Evolutionary conservation across 805 yeast genomes (phyloP).

Genomic region (Candida arabinofermentans): DNA sequence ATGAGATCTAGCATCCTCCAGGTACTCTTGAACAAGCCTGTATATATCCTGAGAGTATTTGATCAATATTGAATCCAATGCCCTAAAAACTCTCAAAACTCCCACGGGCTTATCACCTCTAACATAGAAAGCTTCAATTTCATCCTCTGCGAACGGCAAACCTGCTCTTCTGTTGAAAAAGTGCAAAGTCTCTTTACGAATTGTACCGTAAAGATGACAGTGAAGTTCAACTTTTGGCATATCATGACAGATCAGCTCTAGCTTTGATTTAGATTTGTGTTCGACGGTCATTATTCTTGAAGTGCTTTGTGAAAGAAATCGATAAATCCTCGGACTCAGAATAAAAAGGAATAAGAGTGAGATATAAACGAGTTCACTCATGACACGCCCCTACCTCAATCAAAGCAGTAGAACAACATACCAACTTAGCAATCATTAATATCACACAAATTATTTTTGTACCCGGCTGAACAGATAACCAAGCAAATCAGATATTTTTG

Average conservation of each 20-base stretch:
- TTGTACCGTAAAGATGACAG: constrained; percentile 31
- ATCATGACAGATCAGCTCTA: constrained; percentile 22
- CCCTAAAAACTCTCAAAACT: constrained; percentile 28
- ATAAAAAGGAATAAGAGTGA: no score
- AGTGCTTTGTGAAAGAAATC: no score
- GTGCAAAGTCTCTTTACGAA: constrained; percentile 22
- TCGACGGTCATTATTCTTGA: constrained; percentile 17
- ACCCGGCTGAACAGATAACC: neutral
- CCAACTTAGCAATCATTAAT: no score
- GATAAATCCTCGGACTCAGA: no score
- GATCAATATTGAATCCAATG: constrained; percentile 23
- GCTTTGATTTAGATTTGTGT: neutral
- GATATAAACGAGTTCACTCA: no score
- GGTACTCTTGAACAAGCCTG: constrained; percentile 25
- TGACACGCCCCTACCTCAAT: no score
- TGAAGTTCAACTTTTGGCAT: constrained; percentile 31
- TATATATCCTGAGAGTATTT: constrained; percentile 24
- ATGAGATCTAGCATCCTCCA: constrained; percentile 20
- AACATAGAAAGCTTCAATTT: constrained; percentile 25
- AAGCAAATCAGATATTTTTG: neutral
- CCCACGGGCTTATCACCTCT: constrained; percentile 32
- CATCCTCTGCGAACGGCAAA: constrained; percentile 20
- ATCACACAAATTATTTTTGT: no score
- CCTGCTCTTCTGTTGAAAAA: constrained; percentile 23
- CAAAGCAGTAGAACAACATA: no score